Conservation (phyloP, 2,329 filamentous ascomycete genomes). For the Fusarium sp. region DNA sequence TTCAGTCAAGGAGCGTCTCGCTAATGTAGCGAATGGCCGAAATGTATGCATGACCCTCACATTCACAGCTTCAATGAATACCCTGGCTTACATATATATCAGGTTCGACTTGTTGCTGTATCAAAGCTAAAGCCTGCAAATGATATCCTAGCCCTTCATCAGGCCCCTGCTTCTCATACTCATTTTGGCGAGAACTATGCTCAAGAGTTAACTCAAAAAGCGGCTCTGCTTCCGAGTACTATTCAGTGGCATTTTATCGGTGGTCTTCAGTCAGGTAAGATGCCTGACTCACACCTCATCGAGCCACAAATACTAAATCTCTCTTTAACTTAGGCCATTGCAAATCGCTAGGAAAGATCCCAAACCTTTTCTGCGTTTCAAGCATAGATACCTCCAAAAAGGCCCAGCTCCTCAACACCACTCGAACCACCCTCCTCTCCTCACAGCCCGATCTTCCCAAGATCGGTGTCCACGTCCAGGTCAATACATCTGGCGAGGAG, state of each 20-base stretch:
- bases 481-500: constrained; percentile 93
- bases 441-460: constrained; percentile 53
- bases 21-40: constrained; percentile 63
- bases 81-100: constrained; percentile 34
- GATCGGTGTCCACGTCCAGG: constrained; percentile 86
- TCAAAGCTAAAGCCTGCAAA: constrained; percentile 95
- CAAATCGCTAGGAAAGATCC: constrained; percentile 84
- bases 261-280: constrained; percentile 78
- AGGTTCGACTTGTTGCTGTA: constrained; percentile 91
- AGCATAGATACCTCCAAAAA: constrained; percentile 92
- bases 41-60: constrained; percentile 57
- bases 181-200: constrained; percentile 99
- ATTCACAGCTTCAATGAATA: background rate
- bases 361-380: constrained; percentile 91
- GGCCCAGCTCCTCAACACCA: constrained; percentile 81
- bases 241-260: constrained; percentile 98
- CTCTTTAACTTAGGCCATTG: constrained; percentile 82
- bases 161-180: constrained; percentile 65
- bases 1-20: constrained; percentile 68
- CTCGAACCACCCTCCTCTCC: constrained; percentile 70
- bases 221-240: constrained; percentile 76
- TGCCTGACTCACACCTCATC: background rate
- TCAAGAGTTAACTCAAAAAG: constrained; percentile 89
- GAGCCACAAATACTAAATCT: constrained; percentile 9
- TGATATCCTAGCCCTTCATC: constrained; percentile 87